Percentiles rank a stretch among this genome's conserved stretches.
Evolutionary conservation across 805 yeast genomes (phyloP).

Genomic region (Hanseniaspora singularis): DNA sequence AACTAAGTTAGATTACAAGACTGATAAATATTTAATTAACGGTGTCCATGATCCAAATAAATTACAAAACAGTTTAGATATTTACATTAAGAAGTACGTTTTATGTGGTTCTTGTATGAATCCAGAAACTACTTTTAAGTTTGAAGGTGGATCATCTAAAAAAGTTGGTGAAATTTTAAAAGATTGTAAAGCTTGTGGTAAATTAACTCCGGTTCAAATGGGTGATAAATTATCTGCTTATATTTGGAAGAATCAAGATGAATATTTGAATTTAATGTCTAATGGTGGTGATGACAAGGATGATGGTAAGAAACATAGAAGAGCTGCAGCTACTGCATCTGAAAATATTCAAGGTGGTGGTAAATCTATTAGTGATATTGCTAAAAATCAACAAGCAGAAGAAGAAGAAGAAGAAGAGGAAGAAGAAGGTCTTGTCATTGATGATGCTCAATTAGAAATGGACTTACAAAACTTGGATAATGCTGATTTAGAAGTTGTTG

Average conservation of each 20-base stretch:
- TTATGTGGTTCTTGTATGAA: constrained; percentile 90
- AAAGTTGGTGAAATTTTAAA: constrained; percentile 64
- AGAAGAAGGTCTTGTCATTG: constrained; percentile 29
- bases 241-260: constrained; percentile 80
- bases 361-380: constrained; percentile 66
- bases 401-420: constrained; percentile 54
- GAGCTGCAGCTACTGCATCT: constrained; percentile 76
- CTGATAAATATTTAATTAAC: constrained; percentile 82
- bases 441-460: constrained; percentile 9
- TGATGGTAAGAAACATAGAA: constrained; percentile 43
- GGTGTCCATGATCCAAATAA: constrained; percentile 87
- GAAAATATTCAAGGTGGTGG: constrained; percentile 86
- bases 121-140: constrained; percentile 88
- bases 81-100: constrained; percentile 84
- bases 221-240: constrained; percentile 78
- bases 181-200: constrained; percentile 98
- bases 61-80: constrained; percentile 88
- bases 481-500: constrained; percentile 57
- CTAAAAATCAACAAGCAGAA: constrained; percentile 36
- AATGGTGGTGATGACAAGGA: constrained; percentile 15
- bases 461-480: constrained; percentile 36
- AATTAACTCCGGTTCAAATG: constrained; percentile 68
- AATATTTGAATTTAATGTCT: constrained; percentile 35
- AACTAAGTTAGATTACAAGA: constrained; percentile 65
- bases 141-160: constrained; percentile 32